phyloP scores from a whole-genome alignment of 148 eudicot genomes.

The Chenopodium formosanum region DNA sequence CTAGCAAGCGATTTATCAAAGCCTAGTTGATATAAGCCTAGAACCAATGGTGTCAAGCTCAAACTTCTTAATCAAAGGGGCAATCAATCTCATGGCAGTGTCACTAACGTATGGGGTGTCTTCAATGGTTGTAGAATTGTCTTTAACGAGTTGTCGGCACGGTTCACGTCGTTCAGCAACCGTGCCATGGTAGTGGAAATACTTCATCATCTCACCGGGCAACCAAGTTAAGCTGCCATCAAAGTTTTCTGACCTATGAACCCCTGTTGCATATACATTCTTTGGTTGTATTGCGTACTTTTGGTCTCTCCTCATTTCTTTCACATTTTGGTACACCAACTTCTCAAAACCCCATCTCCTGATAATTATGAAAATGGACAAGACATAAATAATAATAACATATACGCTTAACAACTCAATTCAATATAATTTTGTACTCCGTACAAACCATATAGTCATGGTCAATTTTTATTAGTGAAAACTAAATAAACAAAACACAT shows the following conservation, averaged over 20 bases:
- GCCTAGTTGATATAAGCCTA: slow-evolving; percentile 44
- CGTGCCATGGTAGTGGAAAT: slow-evolving; percentile 77
- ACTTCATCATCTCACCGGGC: slow-evolving; percentile 45
- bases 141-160: slow-evolving; percentile 47
- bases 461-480: too few species aligned
- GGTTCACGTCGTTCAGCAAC: slow-evolving; percentile 52
- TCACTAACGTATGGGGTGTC: slow-evolving; percentile 54
- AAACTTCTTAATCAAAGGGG: slow-evolving; percentile 54
- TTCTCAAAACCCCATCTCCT: slow-evolving; percentile 90
- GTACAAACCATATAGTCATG: too few species aligned
- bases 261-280: slow-evolving; percentile 68
- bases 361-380: too few species aligned
- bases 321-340: slow-evolving; percentile 60
- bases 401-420: too few species aligned
- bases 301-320: slow-evolving; percentile 57
- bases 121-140: slow-evolving; percentile 31
- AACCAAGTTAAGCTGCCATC: slow-evolving; percentile 44
- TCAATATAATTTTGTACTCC: too few species aligned
- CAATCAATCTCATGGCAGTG: slow-evolving; percentile 45
- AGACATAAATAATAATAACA: too few species aligned
- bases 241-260: slow-evolving; percentile 62
- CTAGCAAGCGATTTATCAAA: slow-evolving; percentile 16
- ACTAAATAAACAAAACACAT: too few species aligned
- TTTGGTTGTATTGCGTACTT: slow-evolving; percentile 75
- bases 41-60: slow-evolving; percentile 65